A percentile compares a stretch with the other conserved stretches of the same genome.
Conservation (phyloP, 2,329 filamentous ascomycete species). For the Emmonsiellopsis sp. region DNA sequence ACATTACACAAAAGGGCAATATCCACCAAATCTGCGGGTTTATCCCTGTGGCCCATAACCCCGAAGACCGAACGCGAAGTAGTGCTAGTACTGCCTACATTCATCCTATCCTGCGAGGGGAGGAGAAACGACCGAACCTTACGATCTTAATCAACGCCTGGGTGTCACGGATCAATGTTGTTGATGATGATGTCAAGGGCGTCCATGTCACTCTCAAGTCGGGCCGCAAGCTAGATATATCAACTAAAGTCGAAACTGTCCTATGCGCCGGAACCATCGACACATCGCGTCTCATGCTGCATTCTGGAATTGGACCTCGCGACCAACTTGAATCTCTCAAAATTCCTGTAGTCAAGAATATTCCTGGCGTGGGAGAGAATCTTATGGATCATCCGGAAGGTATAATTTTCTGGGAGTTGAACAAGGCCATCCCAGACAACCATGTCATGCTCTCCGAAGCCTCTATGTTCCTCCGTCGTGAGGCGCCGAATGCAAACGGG, state of each 20-base stretch:
- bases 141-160: conserved; percentile 81
- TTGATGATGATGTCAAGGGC: conserved; percentile 60
- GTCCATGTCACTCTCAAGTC: conserved; percentile 59
- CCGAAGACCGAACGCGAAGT: conserved; percentile 73
- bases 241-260: conserved; percentile 65
- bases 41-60: conserved; percentile 87
- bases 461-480: conserved; percentile 76
- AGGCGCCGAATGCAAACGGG: conserved; percentile 58
- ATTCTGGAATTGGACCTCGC: conserved; percentile 45
- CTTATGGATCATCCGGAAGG: conserved; percentile 56
- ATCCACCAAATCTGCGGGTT: conserved; percentile 74
- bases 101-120: conserved; percentile 76
- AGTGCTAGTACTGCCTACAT: conserved; percentile 88
- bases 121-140: conserved; percentile 74
- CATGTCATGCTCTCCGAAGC: conserved; percentile 90
- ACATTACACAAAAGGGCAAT: conserved; percentile 65
- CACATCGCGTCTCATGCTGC: conserved; percentile 59
- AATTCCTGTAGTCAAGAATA: conserved; percentile 50
- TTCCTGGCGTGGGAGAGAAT: conserved; percentile 58
- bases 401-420: conserved; percentile 70
- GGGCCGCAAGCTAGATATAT: conserved; percentile 46
- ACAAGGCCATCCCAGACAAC: conserved; percentile 64
- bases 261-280: conserved; percentile 73
- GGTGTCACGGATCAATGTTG: conserved; percentile 72
- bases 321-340: conserved; percentile 43